Conservation (phyloP, 768 basidiomycete genomes). For the Hebeloma cylindrosporum region DNA sequence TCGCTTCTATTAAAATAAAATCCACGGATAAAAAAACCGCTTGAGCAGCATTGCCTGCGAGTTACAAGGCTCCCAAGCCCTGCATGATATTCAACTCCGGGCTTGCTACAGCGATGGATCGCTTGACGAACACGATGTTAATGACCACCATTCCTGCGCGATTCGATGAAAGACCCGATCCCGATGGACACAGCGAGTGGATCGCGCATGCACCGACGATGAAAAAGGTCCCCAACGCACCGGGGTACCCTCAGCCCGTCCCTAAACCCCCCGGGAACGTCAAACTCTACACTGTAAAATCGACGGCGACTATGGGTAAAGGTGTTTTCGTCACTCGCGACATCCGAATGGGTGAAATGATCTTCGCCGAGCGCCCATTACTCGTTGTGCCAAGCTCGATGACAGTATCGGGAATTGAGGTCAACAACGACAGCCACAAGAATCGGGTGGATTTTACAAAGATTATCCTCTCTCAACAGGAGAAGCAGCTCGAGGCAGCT, state of each 20-base stretch:
- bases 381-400: too few relatives aligned
- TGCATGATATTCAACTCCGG: too few relatives aligned
- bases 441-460: too few relatives aligned
- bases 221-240: not conserved
- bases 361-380: constrained; percentile 1
- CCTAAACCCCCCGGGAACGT: not conserved
- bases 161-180: not conserved
- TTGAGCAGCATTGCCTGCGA: too few relatives aligned
- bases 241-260: not conserved
- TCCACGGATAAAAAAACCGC: too few relatives aligned
- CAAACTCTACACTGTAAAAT: not conserved
- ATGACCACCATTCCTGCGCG: not conserved
- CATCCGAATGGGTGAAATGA: not conserved
- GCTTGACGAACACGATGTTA: not conserved
- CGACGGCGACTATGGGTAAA: not conserved
- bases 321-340: not conserved
- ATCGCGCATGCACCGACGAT: not conserved
- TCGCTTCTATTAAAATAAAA: too few relatives aligned
- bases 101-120: too few relatives aligned
- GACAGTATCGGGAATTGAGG: too few relatives aligned
- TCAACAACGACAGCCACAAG: too few relatives aligned
- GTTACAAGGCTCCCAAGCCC: too few relatives aligned
- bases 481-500: constrained; percentile 20
- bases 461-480: too few relatives aligned
- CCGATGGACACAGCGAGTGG: not conserved